Evolutionary conservation across 352 stramenopile species (phyloP).

Genomic region (Globisporangium cylindrosporum): DNA sequence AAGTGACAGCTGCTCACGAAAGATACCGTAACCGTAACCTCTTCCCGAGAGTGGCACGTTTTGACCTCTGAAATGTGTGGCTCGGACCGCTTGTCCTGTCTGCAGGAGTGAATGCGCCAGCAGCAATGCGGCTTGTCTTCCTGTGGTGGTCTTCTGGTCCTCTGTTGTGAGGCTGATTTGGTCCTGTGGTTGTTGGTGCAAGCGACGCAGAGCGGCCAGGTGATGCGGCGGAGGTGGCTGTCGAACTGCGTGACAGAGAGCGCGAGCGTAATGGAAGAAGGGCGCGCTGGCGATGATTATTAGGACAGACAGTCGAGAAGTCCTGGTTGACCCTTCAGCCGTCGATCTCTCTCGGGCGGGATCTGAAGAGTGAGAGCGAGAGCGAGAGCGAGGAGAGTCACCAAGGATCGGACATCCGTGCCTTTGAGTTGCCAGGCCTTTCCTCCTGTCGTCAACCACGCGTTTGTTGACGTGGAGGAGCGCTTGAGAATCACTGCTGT

Average conservation of each 20-base stretch:
- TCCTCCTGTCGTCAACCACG: not conserved
- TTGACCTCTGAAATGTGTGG: not conserved
- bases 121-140: not conserved
- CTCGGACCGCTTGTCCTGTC: not conserved
- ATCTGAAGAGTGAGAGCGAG: too few species aligned
- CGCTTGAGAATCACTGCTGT: not conserved
- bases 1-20: not conserved
- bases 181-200: not conserved
- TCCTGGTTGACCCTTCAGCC: not conserved
- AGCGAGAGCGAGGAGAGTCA: too few species aligned
- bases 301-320: not conserved
- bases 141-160: not conserved
- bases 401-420: not conserved
- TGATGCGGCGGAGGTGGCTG: not conserved
- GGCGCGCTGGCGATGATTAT: not conserved
- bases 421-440: not conserved
- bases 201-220: too few species aligned
- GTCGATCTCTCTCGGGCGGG: too few species aligned
- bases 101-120: not conserved
- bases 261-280: not conserved
- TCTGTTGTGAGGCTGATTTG: not conserved
- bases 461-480: not conserved
- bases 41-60: not conserved
- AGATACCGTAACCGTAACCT: not conserved
- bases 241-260: not conserved